A percentile compares a stretch with the other conserved stretches of the same genome.
Conservation (phyloP, 176 grass and related monocot genomes). For the Aegilops sharonensis region DNA sequence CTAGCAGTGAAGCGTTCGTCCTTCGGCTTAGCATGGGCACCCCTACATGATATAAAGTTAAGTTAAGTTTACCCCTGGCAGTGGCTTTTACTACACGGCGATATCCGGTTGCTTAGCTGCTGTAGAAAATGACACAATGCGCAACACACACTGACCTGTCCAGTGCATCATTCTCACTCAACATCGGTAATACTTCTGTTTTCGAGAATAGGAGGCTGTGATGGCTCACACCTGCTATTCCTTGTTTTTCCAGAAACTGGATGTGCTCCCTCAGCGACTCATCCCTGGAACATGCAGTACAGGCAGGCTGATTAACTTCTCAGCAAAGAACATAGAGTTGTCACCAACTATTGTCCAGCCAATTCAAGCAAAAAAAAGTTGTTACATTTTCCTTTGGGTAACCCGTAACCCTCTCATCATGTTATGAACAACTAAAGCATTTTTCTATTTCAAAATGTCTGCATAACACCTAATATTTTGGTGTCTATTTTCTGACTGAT, state of each 20-base stretch:
- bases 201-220: constrained; percentile 93
- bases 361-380: not conserved
- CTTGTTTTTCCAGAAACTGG: constrained; percentile 52
- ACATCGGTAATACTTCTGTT: constrained; percentile 1
- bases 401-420: not conserved
- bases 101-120: not conserved
- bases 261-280: not conserved
- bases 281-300: not conserved
- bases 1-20: not conserved
- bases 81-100: not conserved
- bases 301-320: not conserved
- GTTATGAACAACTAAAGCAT: not conserved
- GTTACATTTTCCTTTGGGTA: not conserved
- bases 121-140: not conserved
- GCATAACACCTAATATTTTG: not conserved
- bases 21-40: not conserved
- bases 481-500: not conserved
- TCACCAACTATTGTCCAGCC: not conserved
- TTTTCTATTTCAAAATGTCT: not conserved
- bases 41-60: not conserved
- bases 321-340: not conserved
- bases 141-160: constrained; percentile 37
- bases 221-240: constrained; percentile 83
- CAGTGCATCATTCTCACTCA: constrained; percentile 43
- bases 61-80: not conserved